Evolutionary conservation across 768 basidiomycete species (phyloP).

Genomic region (Panaeolus cyanescens): DNA sequence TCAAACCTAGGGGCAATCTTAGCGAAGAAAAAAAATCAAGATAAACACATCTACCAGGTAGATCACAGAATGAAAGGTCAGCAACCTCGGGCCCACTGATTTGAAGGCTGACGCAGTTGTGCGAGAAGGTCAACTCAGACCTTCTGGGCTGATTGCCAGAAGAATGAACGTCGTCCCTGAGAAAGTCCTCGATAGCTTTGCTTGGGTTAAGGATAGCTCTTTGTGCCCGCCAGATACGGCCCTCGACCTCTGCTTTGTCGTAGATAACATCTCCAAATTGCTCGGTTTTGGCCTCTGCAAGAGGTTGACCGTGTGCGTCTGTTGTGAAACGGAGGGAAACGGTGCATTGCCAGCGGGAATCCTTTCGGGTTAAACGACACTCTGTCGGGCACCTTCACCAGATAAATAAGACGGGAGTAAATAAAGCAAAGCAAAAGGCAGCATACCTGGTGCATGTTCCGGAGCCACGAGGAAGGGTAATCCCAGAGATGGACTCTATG

Average conservation of each 20-base stretch:
- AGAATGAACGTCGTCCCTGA: slow-evolving; percentile 28
- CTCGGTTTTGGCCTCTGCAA: slow-evolving; percentile 39
- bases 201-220: slow-evolving; percentile 65
- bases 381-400: slow-evolving; percentile 62
- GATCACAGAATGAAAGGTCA: slow-evolving; percentile 65
- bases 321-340: slow-evolving; percentile 50
- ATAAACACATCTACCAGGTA: slow-evolving; percentile 45
- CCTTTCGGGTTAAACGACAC: slow-evolving; percentile 48
- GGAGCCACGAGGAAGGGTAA: slow-evolving; percentile 67
- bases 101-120: slow-evolving; percentile 55
- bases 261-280: slow-evolving; percentile 50
- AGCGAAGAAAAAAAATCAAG: background rate
- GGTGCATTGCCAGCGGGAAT: slow-evolving; percentile 47
- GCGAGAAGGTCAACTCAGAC: slow-evolving; percentile 45
- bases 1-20: slow-evolving; percentile 44
- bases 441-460: slow-evolving; percentile 74
- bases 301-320: slow-evolving; percentile 36
- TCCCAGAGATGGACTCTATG: slow-evolving; percentile 76
- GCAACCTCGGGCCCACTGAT: slow-evolving; percentile 62
- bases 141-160: slow-evolving; percentile 20
- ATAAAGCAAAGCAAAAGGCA: background rate
- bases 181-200: slow-evolving; percentile 31
- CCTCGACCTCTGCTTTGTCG: slow-evolving; percentile 58
- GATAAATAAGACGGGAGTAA: background rate
- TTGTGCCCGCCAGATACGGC: slow-evolving; percentile 67